Evolutionary conservation across 192 early-diverging fungal genomes (phyloP).

Genomic region (Podila horticola): DNA sequence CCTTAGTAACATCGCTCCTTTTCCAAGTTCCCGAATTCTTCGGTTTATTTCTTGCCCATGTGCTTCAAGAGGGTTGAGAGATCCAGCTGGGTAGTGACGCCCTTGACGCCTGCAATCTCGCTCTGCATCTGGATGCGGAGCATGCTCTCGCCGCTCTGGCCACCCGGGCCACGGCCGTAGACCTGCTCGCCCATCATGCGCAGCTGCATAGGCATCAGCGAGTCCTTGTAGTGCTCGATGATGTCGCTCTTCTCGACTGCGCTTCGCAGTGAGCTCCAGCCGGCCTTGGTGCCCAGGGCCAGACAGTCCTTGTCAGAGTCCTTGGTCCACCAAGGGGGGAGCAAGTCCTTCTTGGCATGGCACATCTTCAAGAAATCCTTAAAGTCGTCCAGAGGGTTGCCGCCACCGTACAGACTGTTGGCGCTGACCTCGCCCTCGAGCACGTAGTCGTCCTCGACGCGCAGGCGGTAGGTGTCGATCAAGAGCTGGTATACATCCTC

Average conservation of each 20-base stretch:
- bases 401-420: slow-evolving; percentile 1
- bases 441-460: slow-evolving; percentile 2
- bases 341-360: not conserved
- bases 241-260: not conserved
- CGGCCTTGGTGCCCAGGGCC: not conserved
- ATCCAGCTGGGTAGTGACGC: no score
- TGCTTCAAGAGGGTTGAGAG: no score
- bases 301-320: not conserved
- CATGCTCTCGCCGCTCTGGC: not conserved
- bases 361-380: not conserved
- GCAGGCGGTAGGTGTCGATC: slow-evolving; percentile 11
- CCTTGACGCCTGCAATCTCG: not conserved
- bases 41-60: no score
- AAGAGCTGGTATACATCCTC: slow-evolving; percentile 8
- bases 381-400: not conserved
- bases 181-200: slow-evolving; percentile 1
- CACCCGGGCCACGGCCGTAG: not conserved
- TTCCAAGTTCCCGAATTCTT: no score
- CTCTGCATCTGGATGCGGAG: not conserved
- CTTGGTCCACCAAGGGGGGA: slow-evolving; percentile 8
- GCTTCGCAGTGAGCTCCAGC: not conserved
- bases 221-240: not conserved
- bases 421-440: not conserved
- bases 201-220: slow-evolving; percentile 3
- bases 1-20: no score